These are phyloP conservation scores for Wallacemonas collosoma DNA, from an alignment of 208 protist species.

Conservation along the genomic window DNA sequence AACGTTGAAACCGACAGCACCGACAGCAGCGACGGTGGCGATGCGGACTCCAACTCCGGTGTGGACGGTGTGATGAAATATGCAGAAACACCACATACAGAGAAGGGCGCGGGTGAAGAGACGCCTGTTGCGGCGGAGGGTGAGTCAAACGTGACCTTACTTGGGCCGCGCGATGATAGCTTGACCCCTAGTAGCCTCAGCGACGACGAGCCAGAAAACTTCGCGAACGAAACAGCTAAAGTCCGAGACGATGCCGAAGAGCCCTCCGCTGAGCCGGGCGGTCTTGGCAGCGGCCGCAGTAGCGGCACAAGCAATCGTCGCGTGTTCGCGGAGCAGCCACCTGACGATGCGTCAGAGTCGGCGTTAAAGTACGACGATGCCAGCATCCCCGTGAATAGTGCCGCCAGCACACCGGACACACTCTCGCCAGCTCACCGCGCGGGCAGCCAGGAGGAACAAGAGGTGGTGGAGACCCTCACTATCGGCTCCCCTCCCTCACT, in stretches of 20 bases:
- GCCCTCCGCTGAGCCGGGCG: neutral
- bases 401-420: constrained; percentile 12
- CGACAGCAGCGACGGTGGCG: neutral
- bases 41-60: neutral
- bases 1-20: constrained; percentile 13
- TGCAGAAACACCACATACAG: neutral
- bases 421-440: neutral
- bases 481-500: neutral
- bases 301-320: constrained; percentile 10
- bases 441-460: constrained; percentile 1
- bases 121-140: neutral
- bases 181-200: constrained; percentile 65
- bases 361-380: neutral
- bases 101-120: neutral
- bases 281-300: constrained; percentile 10
- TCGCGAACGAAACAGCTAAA: neutral
- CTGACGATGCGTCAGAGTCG: neutral
- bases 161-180: constrained; percentile 27
- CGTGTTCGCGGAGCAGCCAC: neutral
- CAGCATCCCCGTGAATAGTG: neutral
- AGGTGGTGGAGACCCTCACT: neutral
- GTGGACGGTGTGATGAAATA: neutral
- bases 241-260: constrained; percentile 11
- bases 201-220: constrained; percentile 25
- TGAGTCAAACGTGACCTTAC: constrained; percentile 2